Evolutionary conservation across 148 eudicot species (phyloP).

Genomic region (Tetragonia tetragonoides): DNA sequence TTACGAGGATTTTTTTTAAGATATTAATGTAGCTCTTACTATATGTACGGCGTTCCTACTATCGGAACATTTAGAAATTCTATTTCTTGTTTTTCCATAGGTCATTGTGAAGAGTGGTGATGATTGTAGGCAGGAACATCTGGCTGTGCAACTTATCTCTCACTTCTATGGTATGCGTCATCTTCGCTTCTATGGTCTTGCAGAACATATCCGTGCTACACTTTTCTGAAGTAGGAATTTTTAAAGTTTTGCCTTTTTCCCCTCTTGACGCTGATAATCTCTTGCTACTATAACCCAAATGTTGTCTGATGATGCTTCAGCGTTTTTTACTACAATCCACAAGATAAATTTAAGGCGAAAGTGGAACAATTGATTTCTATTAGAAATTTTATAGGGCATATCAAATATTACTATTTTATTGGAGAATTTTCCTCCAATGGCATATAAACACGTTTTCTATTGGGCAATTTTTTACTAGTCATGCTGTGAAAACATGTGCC

Average conservation of each 20-base stretch:
- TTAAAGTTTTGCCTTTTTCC: background rate
- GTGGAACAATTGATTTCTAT: background rate
- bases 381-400: background rate
- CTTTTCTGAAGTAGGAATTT: background rate
- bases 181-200: background rate
- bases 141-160: slow-evolving; percentile 94
- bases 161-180: slow-evolving; percentile 79
- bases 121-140: slow-evolving; percentile 98
- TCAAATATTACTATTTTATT: too few species aligned
- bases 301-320: background rate
- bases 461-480: background rate
- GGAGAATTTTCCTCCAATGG: too few species aligned
- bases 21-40: background rate
- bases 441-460: too few species aligned
- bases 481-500: background rate
- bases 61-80: background rate
- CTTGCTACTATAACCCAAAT: background rate
- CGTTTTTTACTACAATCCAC: background rate
- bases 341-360: background rate
- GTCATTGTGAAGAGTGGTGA: slow-evolving; percentile 91
- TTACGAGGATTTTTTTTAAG: background rate
- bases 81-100: slow-evolving; percentile 12
- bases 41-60: background rate
- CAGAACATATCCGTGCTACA: background rate
- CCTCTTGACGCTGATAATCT: background rate